Conservation (phyloP, 1,139 yeast genomes). For the Protomyces lactucae-debilis region DNA sequence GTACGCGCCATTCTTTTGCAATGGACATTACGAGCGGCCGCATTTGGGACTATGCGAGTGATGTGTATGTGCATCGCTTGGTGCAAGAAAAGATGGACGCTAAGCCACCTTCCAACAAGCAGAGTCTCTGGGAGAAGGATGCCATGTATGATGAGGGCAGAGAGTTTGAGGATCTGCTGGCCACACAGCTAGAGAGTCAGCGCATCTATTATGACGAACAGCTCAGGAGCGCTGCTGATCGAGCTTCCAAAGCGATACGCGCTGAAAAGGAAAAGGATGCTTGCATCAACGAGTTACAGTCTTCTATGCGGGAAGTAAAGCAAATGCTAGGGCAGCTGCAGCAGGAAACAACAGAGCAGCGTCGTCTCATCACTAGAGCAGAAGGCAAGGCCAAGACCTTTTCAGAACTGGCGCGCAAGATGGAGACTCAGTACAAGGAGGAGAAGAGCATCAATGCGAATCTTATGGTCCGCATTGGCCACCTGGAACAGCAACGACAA, state of each 20-base stretch:
- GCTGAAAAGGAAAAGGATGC: conserved; percentile 44
- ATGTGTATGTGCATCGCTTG: conserved; percentile 80
- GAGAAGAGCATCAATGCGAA: conserved; percentile 54
- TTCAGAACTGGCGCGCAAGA: conserved; percentile 35
- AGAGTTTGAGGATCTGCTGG: conserved; percentile 72
- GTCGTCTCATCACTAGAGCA: conserved; percentile 30
- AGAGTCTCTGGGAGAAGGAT: conserved; percentile 8
- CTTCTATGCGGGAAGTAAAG: conserved; percentile 4
- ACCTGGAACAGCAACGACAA: conserved; percentile 40
- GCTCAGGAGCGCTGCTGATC: conserved; percentile 46
- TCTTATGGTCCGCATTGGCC: conserved; percentile 55
- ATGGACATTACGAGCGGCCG: conserved; percentile 82
- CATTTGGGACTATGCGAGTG: conserved; percentile 95
- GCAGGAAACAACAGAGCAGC: conserved; percentile 27
- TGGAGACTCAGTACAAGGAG: conserved; percentile 43
- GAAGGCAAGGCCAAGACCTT: conserved; percentile 37
- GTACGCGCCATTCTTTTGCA: conserved; percentile 82
- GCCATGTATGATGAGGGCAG: conserved; percentile 51
- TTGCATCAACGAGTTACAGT: conserved; percentile 33
- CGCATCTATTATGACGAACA: conserved; percentile 73
- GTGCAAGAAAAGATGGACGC: conserved; percentile 84
- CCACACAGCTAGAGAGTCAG: conserved; percentile 84
- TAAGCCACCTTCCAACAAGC: conserved; percentile 44
- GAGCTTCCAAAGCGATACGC: conserved; percentile 36
- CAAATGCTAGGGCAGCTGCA: conserved; percentile 32